phyloP scores from a whole-genome alignment of 2,329 filamentous ascomycete genomes.

The Beauveria rudraprayagi region DNA sequence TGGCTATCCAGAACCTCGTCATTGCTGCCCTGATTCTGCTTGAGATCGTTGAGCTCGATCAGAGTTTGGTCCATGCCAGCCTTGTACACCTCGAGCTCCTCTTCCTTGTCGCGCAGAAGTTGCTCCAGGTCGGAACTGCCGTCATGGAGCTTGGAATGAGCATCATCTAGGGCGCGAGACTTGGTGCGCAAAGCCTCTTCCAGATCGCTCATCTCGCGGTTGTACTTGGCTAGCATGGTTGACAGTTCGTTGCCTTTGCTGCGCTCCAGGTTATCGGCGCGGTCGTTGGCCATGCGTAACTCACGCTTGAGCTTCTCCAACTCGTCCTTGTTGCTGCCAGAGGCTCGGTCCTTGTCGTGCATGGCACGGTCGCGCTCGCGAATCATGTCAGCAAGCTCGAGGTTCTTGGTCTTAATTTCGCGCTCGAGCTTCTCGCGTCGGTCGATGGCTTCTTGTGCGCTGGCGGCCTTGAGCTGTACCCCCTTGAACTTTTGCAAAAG shows the following conservation, averaged over 20 bases:
- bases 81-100: constrained; percentile 96
- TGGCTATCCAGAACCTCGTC: constrained; percentile 81
- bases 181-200: constrained; percentile 89
- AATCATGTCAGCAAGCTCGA: constrained; percentile 99
- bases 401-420: constrained; percentile 98
- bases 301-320: constrained; percentile 91
- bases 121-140: constrained; percentile 80
- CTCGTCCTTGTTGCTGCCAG: constrained; percentile 83
- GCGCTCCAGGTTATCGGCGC: constrained; percentile 84
- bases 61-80: constrained; percentile 95
- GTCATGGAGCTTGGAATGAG: constrained; percentile 68
- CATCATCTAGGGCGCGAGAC: constrained; percentile 76
- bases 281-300: constrained; percentile 82
- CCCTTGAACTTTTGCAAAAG: constrained; percentile 93
- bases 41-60: constrained; percentile 84
- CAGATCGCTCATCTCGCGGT: constrained; percentile 92
- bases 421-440: constrained; percentile 89
- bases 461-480: constrained; percentile 92
- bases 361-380: constrained; percentile 87
- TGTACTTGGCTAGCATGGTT: constrained; percentile 89
- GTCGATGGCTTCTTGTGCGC: constrained; percentile 94
- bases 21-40: constrained; percentile 62
- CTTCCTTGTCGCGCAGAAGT: constrained; percentile 85
- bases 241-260: constrained; percentile 94
- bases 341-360: constrained; percentile 84